Base-by-base conservation (phyloP, 108 stramenopile genomes). In the Nannochloropsis oceanica region DNA sequence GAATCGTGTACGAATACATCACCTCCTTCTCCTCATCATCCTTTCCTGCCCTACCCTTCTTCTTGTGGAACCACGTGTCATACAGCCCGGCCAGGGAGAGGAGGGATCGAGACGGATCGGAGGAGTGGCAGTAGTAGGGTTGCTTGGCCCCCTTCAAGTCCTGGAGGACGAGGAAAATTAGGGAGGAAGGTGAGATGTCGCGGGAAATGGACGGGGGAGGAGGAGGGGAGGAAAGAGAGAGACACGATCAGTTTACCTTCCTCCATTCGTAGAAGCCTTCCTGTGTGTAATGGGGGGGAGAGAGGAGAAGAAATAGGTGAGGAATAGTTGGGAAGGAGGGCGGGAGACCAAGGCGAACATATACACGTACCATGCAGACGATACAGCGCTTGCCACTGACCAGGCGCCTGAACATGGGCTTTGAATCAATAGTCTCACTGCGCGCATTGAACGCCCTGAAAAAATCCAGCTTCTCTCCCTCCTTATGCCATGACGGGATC, bases 181-280 rank as follows among this genome's bases (percentile, higher is more conserved):
- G 22, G 22, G 10, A n/a, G 59, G 22, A n/a, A n/a, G 18, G 59
- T 73, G 22, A n/a, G 59, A n/a, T n/a, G n/a, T n/a, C 8, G 9
- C 59, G 59, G 22, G 10, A 18, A n/a, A 3, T 7, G 22, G n/a
- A 0, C 2, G 59, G n/a, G 59, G n/a, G n/a, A 73, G 59, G 0
- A 0, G 10, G 5, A 7, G 59, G 9, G 59, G 34, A 5, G 34
- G 34, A 34, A 34, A 34, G 34, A 34, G 34, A 34, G 5, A 34
- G 34, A 34, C 1, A 5, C 34, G 34, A 34, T 5, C 5, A 5
- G 59, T 10, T 73, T 73, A 73, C 59, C 11, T 26, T 27, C 84
- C 84, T 89, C 88, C 88, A 89, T 80, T 89, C 88, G 79, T 89
- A 89, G 87, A 89, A 89, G n/a, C 88, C 88, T 27, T 86, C 80